phyloP scores from a whole-genome alignment of 495 filamentous ascomycete genomes.

The Penicillium cataractarum region DNA sequence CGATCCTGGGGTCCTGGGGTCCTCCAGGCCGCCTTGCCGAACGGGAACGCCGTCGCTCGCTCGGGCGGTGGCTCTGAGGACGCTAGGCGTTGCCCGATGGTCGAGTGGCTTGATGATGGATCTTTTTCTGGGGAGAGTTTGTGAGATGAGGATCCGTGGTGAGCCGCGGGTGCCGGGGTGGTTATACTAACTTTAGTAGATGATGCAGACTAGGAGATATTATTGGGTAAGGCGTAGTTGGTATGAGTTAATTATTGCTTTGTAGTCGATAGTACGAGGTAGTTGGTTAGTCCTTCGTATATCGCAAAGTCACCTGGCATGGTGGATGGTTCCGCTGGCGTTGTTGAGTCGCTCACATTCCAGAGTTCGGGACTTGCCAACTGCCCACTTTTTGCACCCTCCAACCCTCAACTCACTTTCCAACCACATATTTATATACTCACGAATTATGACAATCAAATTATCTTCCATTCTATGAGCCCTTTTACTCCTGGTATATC shows the following conservation, averaged over 20 bases:
- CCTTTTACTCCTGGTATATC: no score
- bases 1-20: no score
- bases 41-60: background rate
- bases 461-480: no score
- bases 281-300: background rate
- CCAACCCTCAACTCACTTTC: background rate
- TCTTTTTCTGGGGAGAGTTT: background rate
- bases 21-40: background rate
- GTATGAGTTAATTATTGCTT: background rate
- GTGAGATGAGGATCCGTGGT: background rate
- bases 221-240: background rate
- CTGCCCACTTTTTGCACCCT: background rate
- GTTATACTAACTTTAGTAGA: background rate
- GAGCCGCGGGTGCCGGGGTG: constrained; percentile 1
- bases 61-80: background rate
- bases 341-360: background rate
- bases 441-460: background rate
- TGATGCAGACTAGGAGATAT: background rate
- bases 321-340: background rate
- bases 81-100: constrained; percentile 3
- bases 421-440: background rate
- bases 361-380: background rate
- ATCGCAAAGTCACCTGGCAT: background rate
- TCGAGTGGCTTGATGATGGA: background rate
- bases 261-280: background rate